Evolutionary conservation across 345 rosid genomes (phyloP).

Genomic region (Salix exigua): DNA sequence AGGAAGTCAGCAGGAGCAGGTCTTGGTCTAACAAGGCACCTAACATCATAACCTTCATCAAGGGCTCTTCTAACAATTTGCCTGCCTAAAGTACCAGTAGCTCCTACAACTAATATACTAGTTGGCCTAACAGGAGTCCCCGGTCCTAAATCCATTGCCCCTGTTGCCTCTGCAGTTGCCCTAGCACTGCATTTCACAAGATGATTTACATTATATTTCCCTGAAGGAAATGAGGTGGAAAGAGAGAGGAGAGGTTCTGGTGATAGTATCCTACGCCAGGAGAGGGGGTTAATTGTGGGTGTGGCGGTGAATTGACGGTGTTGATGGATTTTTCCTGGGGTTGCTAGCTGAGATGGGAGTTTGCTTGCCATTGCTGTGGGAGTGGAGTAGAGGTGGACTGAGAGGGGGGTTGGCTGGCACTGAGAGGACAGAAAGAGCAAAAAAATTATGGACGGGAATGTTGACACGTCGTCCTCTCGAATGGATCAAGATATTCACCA

Average conservation of each 20-base stretch:
- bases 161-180: slow-evolving; percentile 10
- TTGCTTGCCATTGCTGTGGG: slow-evolving; percentile 44
- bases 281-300: slow-evolving; percentile 10
- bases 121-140: slow-evolving; percentile 79
- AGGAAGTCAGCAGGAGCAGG: slow-evolving; percentile 93
- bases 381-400: background rate
- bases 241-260: slow-evolving; percentile 32
- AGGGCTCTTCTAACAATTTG: slow-evolving; percentile 86
- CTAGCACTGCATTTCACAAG: slow-evolving; percentile 30
- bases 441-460: slow-evolving; percentile 27
- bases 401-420: too few species aligned
- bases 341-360: slow-evolving; percentile 49
- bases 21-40: slow-evolving; percentile 90
- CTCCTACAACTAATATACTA: slow-evolving; percentile 78
- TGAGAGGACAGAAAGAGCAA: slow-evolving; percentile 9
- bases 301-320: background rate
- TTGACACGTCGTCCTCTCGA: slow-evolving; percentile 43
- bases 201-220: slow-evolving; percentile 20
- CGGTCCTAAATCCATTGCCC: slow-evolving; percentile 63
- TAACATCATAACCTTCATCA: slow-evolving; percentile 86
- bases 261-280: slow-evolving; percentile 42
- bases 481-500: slow-evolving; percentile 36
- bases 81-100: slow-evolving; percentile 88
- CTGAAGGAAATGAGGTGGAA: slow-evolving; percentile 19
- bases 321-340: slow-evolving; percentile 33